Base-by-base conservation (phyloP, 2,329 filamentous ascomycete genomes). In the Metarhizium rileyi region DNA sequence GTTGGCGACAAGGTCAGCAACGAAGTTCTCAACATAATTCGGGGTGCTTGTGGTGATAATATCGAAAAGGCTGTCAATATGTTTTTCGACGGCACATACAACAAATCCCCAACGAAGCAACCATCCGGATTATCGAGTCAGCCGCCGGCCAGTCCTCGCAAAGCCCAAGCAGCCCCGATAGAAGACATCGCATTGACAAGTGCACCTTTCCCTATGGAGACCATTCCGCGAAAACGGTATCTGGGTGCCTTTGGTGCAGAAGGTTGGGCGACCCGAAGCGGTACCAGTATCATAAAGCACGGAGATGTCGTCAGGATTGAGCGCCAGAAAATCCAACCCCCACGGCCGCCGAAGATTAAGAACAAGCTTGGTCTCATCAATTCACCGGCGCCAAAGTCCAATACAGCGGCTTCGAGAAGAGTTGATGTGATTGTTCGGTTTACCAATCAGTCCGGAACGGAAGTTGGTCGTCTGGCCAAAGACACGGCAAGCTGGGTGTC, bases 401-500 rank as follows among this genome's bases (percentile, higher is more conserved):
- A 67, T 46, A 70, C 74, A 10, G 71, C 76, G n/a, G 70, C 76
- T 0, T 78, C 81, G 35, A 82, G 81, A 58, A 82, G 87, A 44
- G 77, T 83, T 20, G 93, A 98, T 69, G 82, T 95, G 5, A 78
- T 98, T 52, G 94, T 97, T 25, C 83, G 93, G 1, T 97, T 98
- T 61, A 95, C 87, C 0, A 94, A 89, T 59, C 66, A 74, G 9
- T 77, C 71, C 47, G 90, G 90, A 0, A 81, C 84, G 49, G 93
- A 98, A 64, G 78, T 98, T 44, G 93, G 93, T 4, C 78, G 93
- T 52, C 67, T 98, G 35, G 84, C 90, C 26, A 91, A 90, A 59
- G 90, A 97, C 30, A 83, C 82, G 5, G 90, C 93, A 4, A 81
- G 83, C 52, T 98, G 93, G 90, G 87, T 97, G 5, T 95, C 93